Base-by-base conservation (phyloP, 805 yeast genomes). In the Wickerhamiella alocasiicola region DNA sequence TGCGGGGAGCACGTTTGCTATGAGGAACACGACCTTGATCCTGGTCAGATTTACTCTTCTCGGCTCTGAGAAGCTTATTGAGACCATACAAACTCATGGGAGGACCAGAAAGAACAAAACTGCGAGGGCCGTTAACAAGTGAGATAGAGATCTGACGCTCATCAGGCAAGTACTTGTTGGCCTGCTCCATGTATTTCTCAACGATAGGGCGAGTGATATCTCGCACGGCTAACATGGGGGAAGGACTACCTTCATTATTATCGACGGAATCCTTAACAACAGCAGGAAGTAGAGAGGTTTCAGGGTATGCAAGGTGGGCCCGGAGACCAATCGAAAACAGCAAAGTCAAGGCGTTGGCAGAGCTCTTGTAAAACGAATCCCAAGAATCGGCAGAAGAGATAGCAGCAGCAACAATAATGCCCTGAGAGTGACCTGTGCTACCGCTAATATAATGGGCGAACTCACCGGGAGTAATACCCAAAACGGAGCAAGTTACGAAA, bases 1-100 rank as follows among this genome's bases (percentile, higher is more conserved):
- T 82, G 61, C 81, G 82, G 63, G 88, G 74, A 65, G 91, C 91
- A 68, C 99, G 78, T 71, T 91, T 88, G 52, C 88, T 77, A 67
- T 67, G 71, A 44, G 99, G 99, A 45, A 91, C 74, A 68, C 97
- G 78, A 43, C 94, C 78, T 71, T 91, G 98, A 58, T 88, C 94
- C 53, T 83, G 72, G 42, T 96, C 97, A 35, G 91, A 68, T 34
- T 94, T 81, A 38, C 96, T 96, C 67, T 91, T 91, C 45, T 84
- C 84, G 66, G 83, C 82, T 70, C 98, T 78, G 61, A 91, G 71
- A 46, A 88, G 73, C 56, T 91, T 71, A 65, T 87, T 87, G 55
- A 91, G 73, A 70, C 99, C 99, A 55, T 88, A 91, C 47, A 91
- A 69, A 3, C 97, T 85, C 71, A 87, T 95, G 43, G 99, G 97